A percentile compares a stretch with the other conserved stretches of the same genome.
Evolutionary conservation across 805 yeast genomes (phyloP).

Genomic region (Jamesozyma jinghongensis): DNA sequence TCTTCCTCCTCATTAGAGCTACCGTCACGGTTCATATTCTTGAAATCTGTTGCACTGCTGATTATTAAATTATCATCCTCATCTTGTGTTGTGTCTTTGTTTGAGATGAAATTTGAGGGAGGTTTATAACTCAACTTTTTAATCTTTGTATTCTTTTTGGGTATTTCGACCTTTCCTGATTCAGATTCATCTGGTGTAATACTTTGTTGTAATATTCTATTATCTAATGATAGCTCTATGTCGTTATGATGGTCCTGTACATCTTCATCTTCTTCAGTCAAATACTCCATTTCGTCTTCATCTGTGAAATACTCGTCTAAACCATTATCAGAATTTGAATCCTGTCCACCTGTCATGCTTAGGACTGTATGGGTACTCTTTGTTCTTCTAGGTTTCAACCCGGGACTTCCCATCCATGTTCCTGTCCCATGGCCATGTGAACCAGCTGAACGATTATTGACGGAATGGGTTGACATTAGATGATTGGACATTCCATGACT

Average conservation of each 20-base stretch:
- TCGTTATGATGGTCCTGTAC: neutral
- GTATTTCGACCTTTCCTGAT: neutral
- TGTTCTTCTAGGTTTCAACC: conserved; percentile 24
- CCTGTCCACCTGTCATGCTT: conserved; percentile 20
- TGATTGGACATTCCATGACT: conserved; percentile 1
- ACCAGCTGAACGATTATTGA: neutral
- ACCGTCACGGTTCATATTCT: neutral
- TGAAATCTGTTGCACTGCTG: neutral
- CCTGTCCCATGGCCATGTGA: conserved; percentile 4
- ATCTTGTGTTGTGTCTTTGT: neutral
- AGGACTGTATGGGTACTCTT: conserved; percentile 24
- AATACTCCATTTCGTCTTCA: conserved; percentile 15
- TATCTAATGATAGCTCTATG: neutral
- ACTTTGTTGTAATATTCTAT: neutral
- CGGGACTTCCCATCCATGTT: conserved; percentile 11
- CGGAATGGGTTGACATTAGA: neutral
- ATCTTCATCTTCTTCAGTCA: conserved; percentile 1
- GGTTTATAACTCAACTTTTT: conserved; percentile 15
- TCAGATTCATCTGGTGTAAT: neutral
- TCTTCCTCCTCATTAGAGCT: neutral
- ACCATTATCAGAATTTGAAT: conserved; percentile 13
- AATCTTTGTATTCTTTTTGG: neutral
- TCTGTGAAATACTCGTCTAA: conserved; percentile 36
- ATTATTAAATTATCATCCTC: neutral
- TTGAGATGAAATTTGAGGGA: conserved; percentile 4